Conservation (phyloP, 345 rosid genomes). For the Rhodamnia rubescens region DNA sequence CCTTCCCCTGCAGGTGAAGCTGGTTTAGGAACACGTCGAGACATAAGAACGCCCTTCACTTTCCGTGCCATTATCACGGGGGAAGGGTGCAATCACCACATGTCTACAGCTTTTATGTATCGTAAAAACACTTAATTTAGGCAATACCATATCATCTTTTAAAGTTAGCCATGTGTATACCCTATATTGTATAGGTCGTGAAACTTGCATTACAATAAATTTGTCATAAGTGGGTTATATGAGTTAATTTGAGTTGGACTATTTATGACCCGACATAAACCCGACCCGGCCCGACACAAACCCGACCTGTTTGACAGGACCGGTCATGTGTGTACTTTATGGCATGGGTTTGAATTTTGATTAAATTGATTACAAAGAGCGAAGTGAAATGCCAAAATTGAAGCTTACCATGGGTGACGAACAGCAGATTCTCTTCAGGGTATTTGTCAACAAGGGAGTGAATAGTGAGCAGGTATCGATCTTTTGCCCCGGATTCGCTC, state of each 20-base stretch:
- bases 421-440: constrained; percentile 66
- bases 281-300: too few relatives aligned
- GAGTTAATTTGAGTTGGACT: too few relatives aligned
- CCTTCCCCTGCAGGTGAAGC: background rate
- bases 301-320: too few relatives aligned
- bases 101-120: too few relatives aligned
- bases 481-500: constrained; percentile 20
- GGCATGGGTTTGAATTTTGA: background rate
- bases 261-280: too few relatives aligned
- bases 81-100: too few relatives aligned
- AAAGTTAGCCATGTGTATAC: too few relatives aligned
- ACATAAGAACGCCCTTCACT: background rate
- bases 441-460: constrained; percentile 60
- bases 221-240: too few relatives aligned
- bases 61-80: background rate
- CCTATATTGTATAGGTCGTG: too few relatives aligned
- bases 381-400: background rate
- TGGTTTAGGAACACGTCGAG: background rate
- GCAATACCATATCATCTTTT: too few relatives aligned
- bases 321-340: background rate
- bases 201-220: too few relatives aligned
- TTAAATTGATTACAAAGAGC: background rate
- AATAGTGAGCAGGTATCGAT: constrained; percentile 35
- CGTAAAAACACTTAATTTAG: too few relatives aligned
- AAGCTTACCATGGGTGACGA: constrained; percentile 63